Evolutionary conservation across 2,329 filamentous ascomycete genomes (phyloP).

Genomic region (Phialocephala subalpina): DNA sequence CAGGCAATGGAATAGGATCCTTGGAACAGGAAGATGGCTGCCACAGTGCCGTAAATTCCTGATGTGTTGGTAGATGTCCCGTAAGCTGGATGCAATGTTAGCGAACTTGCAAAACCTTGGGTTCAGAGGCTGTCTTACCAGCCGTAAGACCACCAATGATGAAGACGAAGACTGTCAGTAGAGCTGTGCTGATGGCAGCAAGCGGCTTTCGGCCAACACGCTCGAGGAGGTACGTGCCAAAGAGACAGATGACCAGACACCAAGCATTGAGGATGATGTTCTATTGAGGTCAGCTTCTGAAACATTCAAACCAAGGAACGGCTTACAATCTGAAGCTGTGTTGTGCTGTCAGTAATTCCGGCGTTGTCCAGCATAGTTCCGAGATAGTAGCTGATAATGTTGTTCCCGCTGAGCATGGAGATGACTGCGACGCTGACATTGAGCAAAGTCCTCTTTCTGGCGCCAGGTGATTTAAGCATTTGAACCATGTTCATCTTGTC

Average conservation of each 20-base stretch:
- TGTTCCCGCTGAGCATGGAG: slow-evolving; percentile 52
- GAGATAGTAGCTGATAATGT: slow-evolving; percentile 9
- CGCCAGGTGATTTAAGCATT: slow-evolving; percentile 57
- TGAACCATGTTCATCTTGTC: slow-evolving; percentile 47
- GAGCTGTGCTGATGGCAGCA: slow-evolving; percentile 48
- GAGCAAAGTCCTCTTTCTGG: slow-evolving; percentile 58
- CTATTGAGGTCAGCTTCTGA: slow-evolving; percentile 24
- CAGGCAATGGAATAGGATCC: slow-evolving; percentile 57
- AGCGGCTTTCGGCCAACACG: slow-evolving; percentile 54
- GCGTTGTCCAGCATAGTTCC: slow-evolving; percentile 11
- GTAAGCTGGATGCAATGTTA: slow-evolving; percentile 19
- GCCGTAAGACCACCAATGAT: slow-evolving; percentile 62
- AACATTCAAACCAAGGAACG: slow-evolving; percentile 25
- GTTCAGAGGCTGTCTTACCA: too few relatives aligned
- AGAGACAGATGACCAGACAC: slow-evolving; percentile 52
- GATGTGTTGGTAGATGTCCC: slow-evolving; percentile 27
- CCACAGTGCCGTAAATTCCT: slow-evolving; percentile 53
- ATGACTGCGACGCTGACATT: slow-evolving; percentile 54
- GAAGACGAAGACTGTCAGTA: slow-evolving; percentile 55
- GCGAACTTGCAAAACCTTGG: slow-evolving; percentile 34
- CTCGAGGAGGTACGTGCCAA: slow-evolving; percentile 52
- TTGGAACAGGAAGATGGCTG: slow-evolving; percentile 59
- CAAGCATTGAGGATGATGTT: slow-evolving; percentile 60
- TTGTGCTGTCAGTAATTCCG: slow-evolving; percentile 8
- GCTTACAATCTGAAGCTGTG: slow-evolving; percentile 8